phyloP scores from a whole-genome alignment of 2,329 filamentous ascomycete genomes.

The Phaeosphaeriaceae sp. region DNA sequence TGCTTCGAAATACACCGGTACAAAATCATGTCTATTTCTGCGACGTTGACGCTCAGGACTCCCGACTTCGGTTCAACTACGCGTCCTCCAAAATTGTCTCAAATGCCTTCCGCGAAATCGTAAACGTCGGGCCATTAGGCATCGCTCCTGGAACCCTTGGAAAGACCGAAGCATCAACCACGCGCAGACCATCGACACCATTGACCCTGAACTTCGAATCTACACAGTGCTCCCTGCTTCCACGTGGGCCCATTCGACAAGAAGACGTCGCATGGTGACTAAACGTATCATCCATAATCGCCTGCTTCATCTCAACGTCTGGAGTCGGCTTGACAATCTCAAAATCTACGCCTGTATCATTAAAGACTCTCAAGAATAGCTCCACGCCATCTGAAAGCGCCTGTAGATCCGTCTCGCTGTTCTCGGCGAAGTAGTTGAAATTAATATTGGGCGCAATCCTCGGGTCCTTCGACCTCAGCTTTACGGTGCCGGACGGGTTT shows the following conservation, averaged over 20 bases:
- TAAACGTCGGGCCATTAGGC: conserved; percentile 58
- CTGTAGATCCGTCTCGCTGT: conserved; percentile 50
- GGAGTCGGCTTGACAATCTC: background rate
- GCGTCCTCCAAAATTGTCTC: conserved; percentile 24
- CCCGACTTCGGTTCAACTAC: too few species aligned
- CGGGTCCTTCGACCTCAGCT: conserved; percentile 64
- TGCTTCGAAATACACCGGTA: too few species aligned
- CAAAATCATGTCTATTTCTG: too few species aligned
- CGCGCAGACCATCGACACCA: conserved; percentile 62
- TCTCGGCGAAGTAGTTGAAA: conserved; percentile 43
- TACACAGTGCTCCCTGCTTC: conserved; percentile 55
- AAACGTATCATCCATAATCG: conserved; percentile 43
- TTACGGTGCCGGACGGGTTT: conserved; percentile 66
- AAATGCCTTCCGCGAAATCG: conserved; percentile 26
- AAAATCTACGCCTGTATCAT: background rate
- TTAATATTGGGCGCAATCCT: conserved; percentile 66
- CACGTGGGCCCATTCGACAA: background rate
- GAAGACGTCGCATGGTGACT: conserved; percentile 62
- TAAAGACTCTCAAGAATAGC: conserved; percentile 30
- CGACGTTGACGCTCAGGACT: too few species aligned
- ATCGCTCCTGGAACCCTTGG: conserved; percentile 56
- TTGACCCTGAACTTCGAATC: conserved; percentile 65
- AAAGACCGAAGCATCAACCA: conserved; percentile 67
- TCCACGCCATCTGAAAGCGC: conserved; percentile 31
- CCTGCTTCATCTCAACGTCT: conserved; percentile 52